Base-by-base conservation (phyloP, 805 yeast genomes). In the Saccharomycopsis sp. region DNA sequence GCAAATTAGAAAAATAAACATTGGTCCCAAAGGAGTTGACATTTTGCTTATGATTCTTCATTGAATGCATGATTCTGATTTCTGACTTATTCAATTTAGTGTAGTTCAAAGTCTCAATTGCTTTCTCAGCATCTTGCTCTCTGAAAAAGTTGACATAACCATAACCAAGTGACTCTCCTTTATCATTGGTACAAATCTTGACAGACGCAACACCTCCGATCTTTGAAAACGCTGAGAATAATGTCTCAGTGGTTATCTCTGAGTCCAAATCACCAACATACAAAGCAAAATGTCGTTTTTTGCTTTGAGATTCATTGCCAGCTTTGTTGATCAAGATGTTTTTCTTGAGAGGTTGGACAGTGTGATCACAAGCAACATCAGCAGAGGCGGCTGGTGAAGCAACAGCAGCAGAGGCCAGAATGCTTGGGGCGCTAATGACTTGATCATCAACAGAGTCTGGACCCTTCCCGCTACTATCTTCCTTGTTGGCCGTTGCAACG, bases 71-170 rank as follows among this genome's bases (percentile, higher is more conserved):
- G 17, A 74, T 72, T 51, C 77, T 60, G 16, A 73, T 62, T 45
- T 72, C 79, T 18, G 62, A 61, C 10, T 57, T 61, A 19, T 54
- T 47, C 0, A 73, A 49, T 0, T 50, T 50, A 3, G 63, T 62
- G 49, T 70, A 73, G 54, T 77, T 80, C 58, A 77, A 67, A 7
- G 71, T 66, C 35, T 71, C 77, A 36, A 73, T 62, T 2, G 84
- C 86, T 25, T 43, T 40, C 29, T 65, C 66, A 0, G 85, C 85
- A 39, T 73, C 79, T 7, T 58, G 52, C 33, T 64, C 63, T 4
- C 56, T 59, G 5, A 60, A 58, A 54, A 78, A 80, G 42, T 81
- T 79, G 15, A 80, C 76, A 54, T 80, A 82, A 0, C 86, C 92
- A 57, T 81, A 80, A 2, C 86, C 81, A 42, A 84, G 60, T 1